Evolutionary conservation across 495 filamentous ascomycete genomes (phyloP), one percentile per base, ranked within the genome.

Genomic region (Darksidea phi): DNA sequence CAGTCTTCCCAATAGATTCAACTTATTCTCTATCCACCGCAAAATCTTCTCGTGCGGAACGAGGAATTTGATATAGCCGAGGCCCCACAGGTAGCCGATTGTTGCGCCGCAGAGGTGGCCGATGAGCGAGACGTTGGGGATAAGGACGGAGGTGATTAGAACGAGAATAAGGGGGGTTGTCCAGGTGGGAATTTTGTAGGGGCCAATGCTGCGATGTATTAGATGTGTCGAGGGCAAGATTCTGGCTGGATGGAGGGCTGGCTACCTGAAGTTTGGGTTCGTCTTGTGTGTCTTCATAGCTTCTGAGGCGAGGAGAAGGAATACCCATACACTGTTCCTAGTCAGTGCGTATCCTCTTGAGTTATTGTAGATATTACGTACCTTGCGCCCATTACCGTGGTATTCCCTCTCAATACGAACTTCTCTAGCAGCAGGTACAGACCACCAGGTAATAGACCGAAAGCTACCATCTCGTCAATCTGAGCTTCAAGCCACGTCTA

Each of bases 121-220:
- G 24, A 97, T 74, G 49, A 95, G 82, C 70, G 87, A 92, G 0
- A 89, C 89, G 54, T 86, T 83, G 2, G 92, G 90, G 18, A 95
- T 71, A 28, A 98, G 74, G 38, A 91, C 83, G 34, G 84, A 83
- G 25, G 88, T 78, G 18, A 90, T 75, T 23, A 90, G 70, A 56
- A 91, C 81, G 54, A 88, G 74, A 36, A 88, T 71, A 2, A 97
- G 71, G n/a, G 94, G 94, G 1, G 89, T 88, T 12, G 84, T 87
- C 91, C 92, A 97, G 0, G 91, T 97, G 0, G 94, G 94, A 48
- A 98, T 88, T 67, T 86, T 85, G 65, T 83, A 81, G 7, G 84
- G 84, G 25, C 84, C 87, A 24, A 90, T 77, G 28, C 71, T 77
- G 41, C 24, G 46, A 20, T 2, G 1, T 7, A 36, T 57, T 50